Evolutionary conservation across 768 basidiomycete species (phyloP), one percentile per base, ranked within the genome.

Genomic region (Holtermannia corniformis): DNA sequence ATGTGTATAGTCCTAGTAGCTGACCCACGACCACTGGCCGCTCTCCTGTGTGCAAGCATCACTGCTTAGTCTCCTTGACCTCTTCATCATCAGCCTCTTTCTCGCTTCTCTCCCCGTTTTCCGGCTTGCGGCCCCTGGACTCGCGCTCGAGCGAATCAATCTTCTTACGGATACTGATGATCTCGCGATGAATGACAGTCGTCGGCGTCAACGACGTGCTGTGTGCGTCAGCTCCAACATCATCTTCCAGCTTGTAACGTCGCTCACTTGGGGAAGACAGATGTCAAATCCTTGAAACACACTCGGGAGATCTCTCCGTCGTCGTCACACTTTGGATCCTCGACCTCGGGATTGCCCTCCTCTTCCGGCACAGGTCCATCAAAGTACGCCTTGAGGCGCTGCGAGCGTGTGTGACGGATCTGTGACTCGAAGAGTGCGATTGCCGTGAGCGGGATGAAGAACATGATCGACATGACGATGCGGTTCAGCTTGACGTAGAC

Each of bases 401-500:
- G 46, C 22, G 55, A 58, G 10, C 59, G 50, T 5, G 64, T 49
- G 44, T 65, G 60, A 4, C 60, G 44, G 28, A 67, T 60, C 10
- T 76, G 76, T 0, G 86, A 78, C 73, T 95, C 92, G 62, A 77
- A 85, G 27, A 91, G 62, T 0, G 88, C 85, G 57, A 95, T 85
- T 14, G 78, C 47, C 3, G 77, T 74, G 25, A 95, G 75, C 2
- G 90, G 89, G 49, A 90, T 55, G 72, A 83, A 85, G 76, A 96
- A 93, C n/a, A 93, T 55, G 41, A 78, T 59, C 21, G 75, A 72
- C 91, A 96, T 93, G 50, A 87, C 77, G 60, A 76, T 65, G 49
- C 83, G 81, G 72, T 93, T 95, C 57, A 90, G 72, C 82, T 85
- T 79, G 14, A 80, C 80, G 65, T 91, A 93, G 28, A 71, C 64